Conservation (phyloP, 495 filamentous ascomycete species). For the Umbilicaria muhlenbergii region DNA sequence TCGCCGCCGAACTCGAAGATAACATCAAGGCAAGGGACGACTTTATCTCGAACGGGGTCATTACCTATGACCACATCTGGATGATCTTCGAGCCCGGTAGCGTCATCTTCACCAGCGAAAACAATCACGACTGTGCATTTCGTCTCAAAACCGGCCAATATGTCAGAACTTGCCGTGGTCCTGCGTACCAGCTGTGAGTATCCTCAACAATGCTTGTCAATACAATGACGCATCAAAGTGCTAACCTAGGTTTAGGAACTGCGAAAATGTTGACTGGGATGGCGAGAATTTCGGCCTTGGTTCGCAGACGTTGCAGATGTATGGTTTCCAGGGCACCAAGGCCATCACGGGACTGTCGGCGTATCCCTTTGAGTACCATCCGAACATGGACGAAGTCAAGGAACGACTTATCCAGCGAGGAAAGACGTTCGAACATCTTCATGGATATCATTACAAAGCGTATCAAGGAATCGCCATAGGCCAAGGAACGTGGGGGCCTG, state of each 20-base stretch:
- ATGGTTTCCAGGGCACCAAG: slow-evolving; percentile 36
- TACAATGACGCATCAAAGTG: slow-evolving; percentile 8
- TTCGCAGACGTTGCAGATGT: slow-evolving; percentile 26
- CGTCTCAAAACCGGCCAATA: slow-evolving; percentile 15
- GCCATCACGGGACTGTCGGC: slow-evolving; percentile 37
- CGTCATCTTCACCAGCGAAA: slow-evolving; percentile 21
- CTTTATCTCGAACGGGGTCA: slow-evolving; percentile 38
- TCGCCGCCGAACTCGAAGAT: slow-evolving; percentile 43
- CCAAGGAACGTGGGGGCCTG: slow-evolving; percentile 12
- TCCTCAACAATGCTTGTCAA: too few relatives aligned
- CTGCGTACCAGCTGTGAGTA: not conserved
- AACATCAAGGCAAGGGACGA: slow-evolving; percentile 41
- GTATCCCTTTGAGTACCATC: slow-evolving; percentile 43
- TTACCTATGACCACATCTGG: slow-evolving; percentile 43
- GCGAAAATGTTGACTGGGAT: slow-evolving; percentile 41
- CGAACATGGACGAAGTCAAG: slow-evolving; percentile 18
- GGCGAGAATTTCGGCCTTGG: slow-evolving; percentile 40
- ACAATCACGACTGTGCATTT: slow-evolving; percentile 23
- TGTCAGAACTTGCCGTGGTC: slow-evolving; percentile 1
- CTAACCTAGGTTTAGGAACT: slow-evolving; percentile 9
- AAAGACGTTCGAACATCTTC: slow-evolving; percentile 33
- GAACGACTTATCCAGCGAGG: slow-evolving; percentile 29
- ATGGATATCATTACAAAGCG: slow-evolving; percentile 44
- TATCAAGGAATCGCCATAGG: slow-evolving; percentile 37
- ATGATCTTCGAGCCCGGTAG: slow-evolving; percentile 35